Conservation (phyloP, 163 green algal genomes). For the Scenedesmus sp. region DNA sequence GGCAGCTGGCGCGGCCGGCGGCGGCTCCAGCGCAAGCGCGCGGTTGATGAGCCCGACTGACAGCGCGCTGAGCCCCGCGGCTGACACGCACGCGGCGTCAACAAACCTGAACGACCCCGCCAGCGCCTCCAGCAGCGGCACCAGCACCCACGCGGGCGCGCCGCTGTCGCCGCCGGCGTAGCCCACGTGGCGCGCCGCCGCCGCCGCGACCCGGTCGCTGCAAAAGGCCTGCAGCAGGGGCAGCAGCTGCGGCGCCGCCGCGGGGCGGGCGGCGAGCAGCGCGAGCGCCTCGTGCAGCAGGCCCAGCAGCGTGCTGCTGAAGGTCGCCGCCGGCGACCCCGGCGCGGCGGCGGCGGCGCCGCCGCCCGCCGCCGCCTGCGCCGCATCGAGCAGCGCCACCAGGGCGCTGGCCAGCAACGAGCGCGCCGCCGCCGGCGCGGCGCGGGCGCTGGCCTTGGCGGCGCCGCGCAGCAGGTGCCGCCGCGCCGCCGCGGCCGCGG, state of each 20-base stretch:
- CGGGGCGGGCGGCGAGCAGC: background rate
- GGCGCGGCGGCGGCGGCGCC: background rate
- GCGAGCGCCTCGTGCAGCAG: slow-evolving; percentile 8
- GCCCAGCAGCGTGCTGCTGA: slow-evolving; percentile 2
- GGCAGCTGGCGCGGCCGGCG: background rate
- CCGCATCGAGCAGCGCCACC: background rate
- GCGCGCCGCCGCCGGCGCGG: slow-evolving; percentile 1
- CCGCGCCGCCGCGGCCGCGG: slow-evolving; percentile 14
- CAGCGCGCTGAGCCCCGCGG: slow-evolving; percentile 17
- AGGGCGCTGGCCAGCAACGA: background rate
- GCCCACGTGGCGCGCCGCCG: background rate
- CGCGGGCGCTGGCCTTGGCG: slow-evolving; percentile 6
- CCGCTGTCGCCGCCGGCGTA: slow-evolving; percentile 18
- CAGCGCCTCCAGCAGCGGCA: slow-evolving; percentile 3
- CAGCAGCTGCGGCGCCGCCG: slow-evolving; percentile 4
- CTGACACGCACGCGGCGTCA: background rate
- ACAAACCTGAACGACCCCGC: slow-evolving; percentile 22
- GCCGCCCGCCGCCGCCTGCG: background rate
- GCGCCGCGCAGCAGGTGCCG: slow-evolving; percentile 4
- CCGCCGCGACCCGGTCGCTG: background rate
- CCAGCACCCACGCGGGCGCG: slow-evolving; percentile 17
- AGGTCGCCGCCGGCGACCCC: background rate
- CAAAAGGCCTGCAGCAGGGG: slow-evolving; percentile 15
- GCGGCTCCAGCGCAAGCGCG: slow-evolving; percentile 3
- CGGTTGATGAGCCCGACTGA: slow-evolving; percentile 25